phyloP scores from a whole-genome alignment of 257 asterid species.

The Apocynum venetum region DNA sequence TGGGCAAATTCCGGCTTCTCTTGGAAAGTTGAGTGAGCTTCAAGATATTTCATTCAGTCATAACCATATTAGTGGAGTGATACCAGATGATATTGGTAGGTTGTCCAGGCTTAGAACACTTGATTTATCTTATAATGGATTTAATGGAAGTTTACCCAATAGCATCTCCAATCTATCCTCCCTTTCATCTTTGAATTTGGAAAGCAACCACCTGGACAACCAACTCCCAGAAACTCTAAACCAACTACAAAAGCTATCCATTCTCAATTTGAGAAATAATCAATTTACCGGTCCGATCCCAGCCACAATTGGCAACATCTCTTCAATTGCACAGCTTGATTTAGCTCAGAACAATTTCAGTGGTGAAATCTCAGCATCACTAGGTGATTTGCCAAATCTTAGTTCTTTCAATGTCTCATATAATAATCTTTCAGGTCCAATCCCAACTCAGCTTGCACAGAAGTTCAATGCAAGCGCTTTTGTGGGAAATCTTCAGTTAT shows the following conservation, averaged over 20 bases:
- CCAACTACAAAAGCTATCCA: conserved; percentile 37
- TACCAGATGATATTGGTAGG: conserved; percentile 39
- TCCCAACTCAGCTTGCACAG: conserved; percentile 50
- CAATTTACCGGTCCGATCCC: conserved; percentile 50
- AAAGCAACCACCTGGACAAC: conserved; percentile 25
- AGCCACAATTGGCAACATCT: conserved; percentile 40
- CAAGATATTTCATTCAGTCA: conserved; percentile 36
- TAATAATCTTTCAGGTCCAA: conserved; percentile 75
- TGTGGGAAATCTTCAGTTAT: conserved; percentile 62
- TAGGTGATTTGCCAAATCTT: conserved; percentile 56
- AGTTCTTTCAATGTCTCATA: conserved; percentile 67
- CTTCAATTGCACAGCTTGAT: conserved; percentile 57
- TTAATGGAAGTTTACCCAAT: conserved; percentile 56
- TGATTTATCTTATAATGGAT: conserved; percentile 51
- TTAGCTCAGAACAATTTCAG: conserved; percentile 52
- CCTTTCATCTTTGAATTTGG: conserved; percentile 30
- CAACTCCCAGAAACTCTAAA: conserved; percentile 24
- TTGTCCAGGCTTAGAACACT: conserved; percentile 41
- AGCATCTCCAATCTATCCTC: conserved; percentile 43
- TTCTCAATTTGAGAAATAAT: conserved; percentile 54
- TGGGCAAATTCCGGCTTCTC: conserved; percentile 52
- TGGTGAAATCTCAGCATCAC: conserved; percentile 67
- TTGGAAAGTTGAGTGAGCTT: conserved; percentile 32
- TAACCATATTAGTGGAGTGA: conserved; percentile 40
- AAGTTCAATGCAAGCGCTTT: conserved; percentile 70